Evolutionary conservation across 2,329 filamentous ascomycete species (phyloP).

Genomic region (Aspergillus phoenicis): DNA sequence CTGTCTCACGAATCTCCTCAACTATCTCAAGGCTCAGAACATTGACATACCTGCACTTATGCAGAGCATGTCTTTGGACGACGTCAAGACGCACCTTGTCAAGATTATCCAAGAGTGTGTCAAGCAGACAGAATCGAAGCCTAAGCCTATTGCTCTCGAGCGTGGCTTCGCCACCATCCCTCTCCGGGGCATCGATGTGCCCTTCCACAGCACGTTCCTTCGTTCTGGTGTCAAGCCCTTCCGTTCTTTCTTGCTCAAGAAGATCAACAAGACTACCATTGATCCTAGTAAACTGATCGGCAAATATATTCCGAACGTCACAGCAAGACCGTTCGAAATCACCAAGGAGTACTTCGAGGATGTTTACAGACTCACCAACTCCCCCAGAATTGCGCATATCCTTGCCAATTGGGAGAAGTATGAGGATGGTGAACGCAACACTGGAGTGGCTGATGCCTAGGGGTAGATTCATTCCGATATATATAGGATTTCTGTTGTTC

Average conservation of each 20-base stretch:
- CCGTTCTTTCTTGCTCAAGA: conserved; percentile 97
- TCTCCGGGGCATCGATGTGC: conserved; percentile 94
- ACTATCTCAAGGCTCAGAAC: conserved; percentile 95
- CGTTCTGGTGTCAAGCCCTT: conserved; percentile 98
- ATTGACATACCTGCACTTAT: conserved; percentile 95
- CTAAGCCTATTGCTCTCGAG: conserved; percentile 82
- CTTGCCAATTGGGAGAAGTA: conserved; percentile 86
- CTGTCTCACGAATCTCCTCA: conserved; percentile 75
- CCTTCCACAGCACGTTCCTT: conserved; percentile 98
- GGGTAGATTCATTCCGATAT: conserved; percentile 14
- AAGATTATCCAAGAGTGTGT: conserved; percentile 90
- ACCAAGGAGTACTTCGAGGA: conserved; percentile 99
- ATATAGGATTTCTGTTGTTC: background rate
- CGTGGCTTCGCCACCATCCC: conserved; percentile 97
- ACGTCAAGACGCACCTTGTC: conserved; percentile 84
- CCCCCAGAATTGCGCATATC: conserved; percentile 56
- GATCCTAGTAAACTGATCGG: conserved; percentile 95
- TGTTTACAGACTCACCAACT: conserved; percentile 91
- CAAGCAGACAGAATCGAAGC: conserved; percentile 84
- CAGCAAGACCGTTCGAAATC: conserved; percentile 89
- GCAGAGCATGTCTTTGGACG: conserved; percentile 80
- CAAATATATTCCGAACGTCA: conserved; percentile 99
- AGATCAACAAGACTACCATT: conserved; percentile 99
- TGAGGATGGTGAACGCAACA: conserved; percentile 42
- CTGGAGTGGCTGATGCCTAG: conserved; percentile 19